Conservation (phyloP, 192 early-diverging fungal genomes). For the Geranomyces variabilis region DNA sequence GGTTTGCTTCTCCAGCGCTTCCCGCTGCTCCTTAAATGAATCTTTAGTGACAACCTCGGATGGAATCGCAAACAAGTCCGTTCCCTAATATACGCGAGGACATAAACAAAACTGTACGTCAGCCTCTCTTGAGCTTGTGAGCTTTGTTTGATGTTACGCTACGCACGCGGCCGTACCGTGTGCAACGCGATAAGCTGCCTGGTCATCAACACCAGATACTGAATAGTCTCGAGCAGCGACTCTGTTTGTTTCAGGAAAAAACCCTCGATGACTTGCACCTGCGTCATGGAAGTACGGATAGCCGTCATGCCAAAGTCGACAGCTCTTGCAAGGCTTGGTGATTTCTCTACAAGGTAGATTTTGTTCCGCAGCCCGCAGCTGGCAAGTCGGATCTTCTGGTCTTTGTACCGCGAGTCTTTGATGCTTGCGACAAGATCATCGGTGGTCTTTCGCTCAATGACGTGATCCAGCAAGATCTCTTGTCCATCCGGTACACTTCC, state of each 20-base stretch:
- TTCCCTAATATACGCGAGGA: conserved; percentile 21
- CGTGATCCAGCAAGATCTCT: conserved; percentile 79
- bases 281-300: conserved; percentile 73
- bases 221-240: conserved; percentile 79
- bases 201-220: conserved; percentile 73
- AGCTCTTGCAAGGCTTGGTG: conserved; percentile 30
- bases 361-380: conserved; percentile 72
- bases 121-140: background rate
- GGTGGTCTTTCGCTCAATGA: conserved; percentile 93
- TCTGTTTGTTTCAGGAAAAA: conserved; percentile 82
- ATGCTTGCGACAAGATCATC: conserved; percentile 92
- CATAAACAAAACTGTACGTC: background rate
- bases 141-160: background rate
- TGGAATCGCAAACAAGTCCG: conserved; percentile 34
- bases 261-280: conserved; percentile 75
- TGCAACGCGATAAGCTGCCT: conserved; percentile 37
- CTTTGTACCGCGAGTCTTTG: conserved; percentile 88
- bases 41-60: conserved; percentile 12
- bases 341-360: conserved; percentile 88
- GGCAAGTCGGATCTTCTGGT: conserved; percentile 88
- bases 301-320: conserved; percentile 58
- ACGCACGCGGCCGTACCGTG: background rate
- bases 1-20: conserved; percentile 21
- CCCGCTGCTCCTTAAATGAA: conserved; percentile 28
- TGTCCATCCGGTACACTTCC: conserved; percentile 5